Evolutionary conservation across 768 basidiomycete genomes (phyloP).

Genomic region (Trametes elegans): DNA sequence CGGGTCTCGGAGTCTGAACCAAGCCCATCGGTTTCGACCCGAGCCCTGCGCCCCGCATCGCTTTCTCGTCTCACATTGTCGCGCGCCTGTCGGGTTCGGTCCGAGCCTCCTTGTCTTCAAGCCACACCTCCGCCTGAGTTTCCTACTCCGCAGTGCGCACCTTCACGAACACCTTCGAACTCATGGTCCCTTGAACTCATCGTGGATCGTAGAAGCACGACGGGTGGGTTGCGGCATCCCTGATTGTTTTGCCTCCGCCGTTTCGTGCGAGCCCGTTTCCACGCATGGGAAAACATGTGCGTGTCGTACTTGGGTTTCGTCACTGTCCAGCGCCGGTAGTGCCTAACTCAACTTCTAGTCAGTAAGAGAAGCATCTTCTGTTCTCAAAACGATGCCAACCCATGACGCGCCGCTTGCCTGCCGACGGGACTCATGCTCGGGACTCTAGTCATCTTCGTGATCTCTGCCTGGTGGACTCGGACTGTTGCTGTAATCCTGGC

Average conservation of each 20-base stretch:
- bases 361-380: not conserved
- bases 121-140: not conserved
- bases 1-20: constrained; percentile 7
- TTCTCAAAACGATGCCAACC: not conserved
- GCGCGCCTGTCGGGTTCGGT: constrained; percentile 10
- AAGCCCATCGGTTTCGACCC: constrained; percentile 2
- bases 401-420: not conserved
- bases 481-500: not conserved
- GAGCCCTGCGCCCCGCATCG: not conserved
- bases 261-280: no score
- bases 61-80: not conserved
- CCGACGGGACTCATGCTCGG: not conserved
- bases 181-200: no score
- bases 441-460: not conserved
- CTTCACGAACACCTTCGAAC: not conserved
- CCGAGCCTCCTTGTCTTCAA: not conserved
- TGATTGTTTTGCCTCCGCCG: not conserved
- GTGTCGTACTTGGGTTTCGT: no score
- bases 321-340: no score
- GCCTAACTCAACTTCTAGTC: not conserved
- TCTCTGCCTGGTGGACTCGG: not conserved
- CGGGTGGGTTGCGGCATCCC: not conserved
- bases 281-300: no score
- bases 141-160: not conserved
- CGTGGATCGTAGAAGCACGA: no score